Base-by-base conservation (phyloP, 768 basidiomycete genomes). In the Leccinum olivaceopallidum region DNA sequence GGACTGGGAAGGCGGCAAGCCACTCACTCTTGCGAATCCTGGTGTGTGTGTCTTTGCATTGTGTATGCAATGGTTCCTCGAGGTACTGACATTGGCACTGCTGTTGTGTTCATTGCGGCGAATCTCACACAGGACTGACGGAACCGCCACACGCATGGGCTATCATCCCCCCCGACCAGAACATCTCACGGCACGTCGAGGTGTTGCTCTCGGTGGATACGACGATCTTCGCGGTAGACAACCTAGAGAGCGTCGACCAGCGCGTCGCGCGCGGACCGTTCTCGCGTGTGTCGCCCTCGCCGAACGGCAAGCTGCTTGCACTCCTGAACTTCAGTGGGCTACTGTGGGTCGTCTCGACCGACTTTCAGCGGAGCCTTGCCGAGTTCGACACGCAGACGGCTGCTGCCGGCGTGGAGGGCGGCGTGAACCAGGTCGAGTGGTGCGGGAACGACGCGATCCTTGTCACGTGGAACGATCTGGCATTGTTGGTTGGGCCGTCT, bases 391-490 rank as follows among this genome's bases (percentile, higher is more conserved):
- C 90, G 2, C 79, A 73, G 8, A 79, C 77, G 28, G 81, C 84
- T 32, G 83, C 77, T 28, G 81, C 83, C 32, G 84, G 79, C 6
- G 83, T 81, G 0, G 80, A 85, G 20, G 89, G 87, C 2, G 73
- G 79, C 4, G 81, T 92, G 3, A 79, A 80, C 37, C 88, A 89
- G 64, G 87, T 94, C 0, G 90, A 90, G 68, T 99, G 97, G 97
- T 98, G 95, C 72, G 95, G 95, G 1, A 94, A 94, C 69, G 95
- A 99, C 74, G 94, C 95, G 0, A 89, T 98, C 50, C 79, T 94
- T 4, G 81, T 97, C 18, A 88, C 88, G 20, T 98, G 94, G 93
- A 84, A 86, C 48, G 77, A 82, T 20, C 75, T 88, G 32, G 90
- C 87, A 0, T 77, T 94, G 4, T 79, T 99, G 32, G 92, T 97